These are phyloP conservation scores for Pancytospora epiphaga DNA, from an alignment of 371 early-diverging fungal genomes.

Conservation along the genomic window DNA sequence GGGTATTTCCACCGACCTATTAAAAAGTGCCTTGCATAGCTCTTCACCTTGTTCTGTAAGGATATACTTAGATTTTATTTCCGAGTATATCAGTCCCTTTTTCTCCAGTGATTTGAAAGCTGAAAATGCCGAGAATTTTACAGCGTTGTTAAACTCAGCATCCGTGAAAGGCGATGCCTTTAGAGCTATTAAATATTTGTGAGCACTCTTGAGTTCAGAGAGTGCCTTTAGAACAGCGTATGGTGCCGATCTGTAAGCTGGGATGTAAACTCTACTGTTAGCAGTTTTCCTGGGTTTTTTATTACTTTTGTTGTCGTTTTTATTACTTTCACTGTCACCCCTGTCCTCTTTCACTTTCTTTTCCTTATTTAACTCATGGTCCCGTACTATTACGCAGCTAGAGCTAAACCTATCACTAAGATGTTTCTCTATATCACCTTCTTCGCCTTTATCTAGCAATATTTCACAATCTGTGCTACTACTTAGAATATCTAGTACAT, in stretches of 20 bases:
- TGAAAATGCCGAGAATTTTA: constrained; percentile 38
- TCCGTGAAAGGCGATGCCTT: constrained; percentile 31
- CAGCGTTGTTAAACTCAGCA: constrained; percentile 26
- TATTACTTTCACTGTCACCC: not conserved
- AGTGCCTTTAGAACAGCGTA: constrained; percentile 74
- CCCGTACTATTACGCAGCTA: not conserved
- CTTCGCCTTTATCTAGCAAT: not conserved
- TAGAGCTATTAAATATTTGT: constrained; percentile 29
- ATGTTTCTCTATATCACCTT: not conserved
- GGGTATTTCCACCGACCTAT: not conserved
- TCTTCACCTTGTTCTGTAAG: constrained; percentile 42
- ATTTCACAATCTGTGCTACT: not conserved
- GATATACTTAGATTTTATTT: constrained; percentile 41
- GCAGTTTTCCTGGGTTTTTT: not conserved
- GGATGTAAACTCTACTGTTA: constrained; percentile 64
- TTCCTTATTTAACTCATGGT: not conserved
- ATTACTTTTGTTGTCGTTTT: not conserved
- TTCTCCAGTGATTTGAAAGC: constrained; percentile 41
- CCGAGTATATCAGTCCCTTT: constrained; percentile 45
- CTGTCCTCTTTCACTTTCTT: not conserved
- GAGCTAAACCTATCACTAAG: not conserved
- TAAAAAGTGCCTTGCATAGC: constrained; percentile 25
- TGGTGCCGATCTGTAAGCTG: constrained; percentile 68
- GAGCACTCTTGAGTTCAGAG: constrained; percentile 56
- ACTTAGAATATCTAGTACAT: too few relatives aligned